Base-by-base conservation (phyloP, 441 rosid genomes). In the Populus hybrid region DNA sequence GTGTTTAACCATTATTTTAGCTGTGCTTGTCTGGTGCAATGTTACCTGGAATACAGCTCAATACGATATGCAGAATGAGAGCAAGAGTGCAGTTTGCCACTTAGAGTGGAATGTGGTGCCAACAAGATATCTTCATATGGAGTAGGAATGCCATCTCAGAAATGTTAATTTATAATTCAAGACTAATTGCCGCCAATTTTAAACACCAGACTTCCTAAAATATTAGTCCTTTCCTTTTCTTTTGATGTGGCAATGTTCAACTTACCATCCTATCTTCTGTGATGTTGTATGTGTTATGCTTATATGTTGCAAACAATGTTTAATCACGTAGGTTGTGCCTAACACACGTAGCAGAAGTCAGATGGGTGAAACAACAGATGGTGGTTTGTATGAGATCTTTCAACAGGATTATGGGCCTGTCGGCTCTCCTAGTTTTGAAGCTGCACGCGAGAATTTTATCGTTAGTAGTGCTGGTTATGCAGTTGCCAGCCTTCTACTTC, bases 351-450 rank as follows among this genome's bases (percentile, higher is more conserved):
- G 99, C 88, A 90, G 98, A 88, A 96, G 97, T 84, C 98, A 96
- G 84, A 96, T 96, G 98, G 99, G 98, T 70, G 99, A 97, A 89
- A 97, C 99, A 69, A 96, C 91, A 34, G 99, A 96, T 70, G 99
- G 99, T 66, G 99, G 99, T 77, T 81, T 96, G 86, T 94, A 89
- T 61, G 99, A 96, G 86, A 93, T 94, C 77, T 96, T 96, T 85
- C 99, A 96, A 79, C 99, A 94, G 83, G 99, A 93, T 85, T 89
- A 81, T 82, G 99, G 98, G 79, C 93, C 97, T 8, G 97, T 96
- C 24, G 99, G 99, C 69, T 89, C 98, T 75, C 84, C 91, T 36
- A 82, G 83, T 81, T 97, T 97, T 77, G 99, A 97, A 87, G 84
- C 92, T 67, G 98, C 99, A 8, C 95, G 99, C 36, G 90, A 93